Percentiles rank a stretch among this genome's conserved stretches.
phyloP scores from a whole-genome alignment of 2,329 filamentous ascomycete genomes.

The Neonectria ditissima region DNA sequence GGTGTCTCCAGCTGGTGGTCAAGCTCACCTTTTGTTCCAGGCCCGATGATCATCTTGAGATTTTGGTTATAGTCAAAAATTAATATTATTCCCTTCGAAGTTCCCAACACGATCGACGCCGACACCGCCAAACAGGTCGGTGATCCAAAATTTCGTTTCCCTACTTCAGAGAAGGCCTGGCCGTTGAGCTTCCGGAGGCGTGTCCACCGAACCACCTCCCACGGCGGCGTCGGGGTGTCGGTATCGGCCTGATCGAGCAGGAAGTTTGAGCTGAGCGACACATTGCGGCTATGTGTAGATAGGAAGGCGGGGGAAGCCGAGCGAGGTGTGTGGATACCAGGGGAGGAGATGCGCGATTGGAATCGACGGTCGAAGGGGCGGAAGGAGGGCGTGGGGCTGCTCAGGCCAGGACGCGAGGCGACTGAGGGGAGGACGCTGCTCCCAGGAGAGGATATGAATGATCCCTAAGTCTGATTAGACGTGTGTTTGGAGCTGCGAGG shows the following conservation, averaged over 20 bases:
- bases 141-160: conserved; percentile 90
- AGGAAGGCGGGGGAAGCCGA: conserved; percentile 83
- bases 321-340: conserved; percentile 68
- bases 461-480: conserved; percentile 63
- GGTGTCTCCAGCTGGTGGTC: background rate
- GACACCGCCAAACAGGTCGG: conserved; percentile 92
- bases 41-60: conserved; percentile 91
- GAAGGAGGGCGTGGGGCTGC: conserved; percentile 83
- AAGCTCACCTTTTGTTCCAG: conserved; percentile 83
- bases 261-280: conserved; percentile 80
- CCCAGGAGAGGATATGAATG: conserved; percentile 73
- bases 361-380: conserved; percentile 96
- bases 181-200: conserved; percentile 89
- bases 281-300: conserved; percentile 81
- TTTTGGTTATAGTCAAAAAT: conserved; percentile 98
- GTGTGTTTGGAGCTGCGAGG: background rate
- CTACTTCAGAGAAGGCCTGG: conserved; percentile 92
- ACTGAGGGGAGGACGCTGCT: conserved; percentile 80
- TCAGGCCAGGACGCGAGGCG: conserved; percentile 72
- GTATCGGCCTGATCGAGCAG: conserved; percentile 71
- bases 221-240: conserved; percentile 82
- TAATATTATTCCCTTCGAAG: conserved; percentile 92
- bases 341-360: conserved; percentile 81
- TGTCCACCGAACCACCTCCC: conserved; percentile 98
- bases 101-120: conserved; percentile 89